phyloP scores from a whole-genome alignment of 2,329 filamentous ascomycete genomes.

The Arthrobotrys pseudoclavata region DNA sequence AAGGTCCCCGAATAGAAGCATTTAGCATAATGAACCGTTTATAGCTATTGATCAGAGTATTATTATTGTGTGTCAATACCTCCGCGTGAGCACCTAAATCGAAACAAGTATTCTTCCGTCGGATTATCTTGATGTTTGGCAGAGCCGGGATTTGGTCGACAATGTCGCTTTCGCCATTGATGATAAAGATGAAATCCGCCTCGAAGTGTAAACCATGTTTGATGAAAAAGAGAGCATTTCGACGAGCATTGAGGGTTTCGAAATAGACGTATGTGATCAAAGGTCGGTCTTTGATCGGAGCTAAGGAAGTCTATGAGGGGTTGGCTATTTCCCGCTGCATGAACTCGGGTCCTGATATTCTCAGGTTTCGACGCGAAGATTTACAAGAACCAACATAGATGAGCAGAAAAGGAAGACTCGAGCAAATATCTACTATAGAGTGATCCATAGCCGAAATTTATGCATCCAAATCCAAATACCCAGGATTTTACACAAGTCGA shows the following conservation, averaged over 20 bases:
- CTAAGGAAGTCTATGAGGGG: not conserved
- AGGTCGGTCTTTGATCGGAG: not conserved
- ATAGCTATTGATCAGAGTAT: slow-evolving; percentile 65
- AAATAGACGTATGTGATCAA: slow-evolving; percentile 66
- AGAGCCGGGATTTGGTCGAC: slow-evolving; percentile 63
- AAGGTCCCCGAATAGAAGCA: slow-evolving; percentile 66
- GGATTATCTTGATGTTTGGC: slow-evolving; percentile 63
- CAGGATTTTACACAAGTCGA: not conserved
- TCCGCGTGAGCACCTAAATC: slow-evolving; percentile 66
- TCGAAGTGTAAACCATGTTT: slow-evolving; percentile 65
- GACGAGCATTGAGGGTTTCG: slow-evolving; percentile 64
- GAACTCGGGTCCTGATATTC: not conserved
- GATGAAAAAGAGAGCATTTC: slow-evolving; percentile 66
- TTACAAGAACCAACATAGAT: not conserved
- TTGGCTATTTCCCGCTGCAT: not conserved
- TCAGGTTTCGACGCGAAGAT: not conserved
- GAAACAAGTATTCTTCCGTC: slow-evolving; percentile 65
- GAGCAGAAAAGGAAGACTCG: not conserved
- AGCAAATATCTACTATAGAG: not conserved
- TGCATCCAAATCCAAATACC: not conserved
- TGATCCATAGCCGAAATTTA: not conserved
- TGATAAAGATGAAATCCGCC: slow-evolving; percentile 67
- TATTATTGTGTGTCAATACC: slow-evolving; percentile 63
- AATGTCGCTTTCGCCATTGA: slow-evolving; percentile 65
- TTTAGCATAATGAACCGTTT: slow-evolving; percentile 66